A percentile compares a stretch with the other conserved stretches of the same genome.
phyloP scores from a whole-genome alignment of 192 early-diverging fungal genomes.

The Coemansia sp. region DNA sequence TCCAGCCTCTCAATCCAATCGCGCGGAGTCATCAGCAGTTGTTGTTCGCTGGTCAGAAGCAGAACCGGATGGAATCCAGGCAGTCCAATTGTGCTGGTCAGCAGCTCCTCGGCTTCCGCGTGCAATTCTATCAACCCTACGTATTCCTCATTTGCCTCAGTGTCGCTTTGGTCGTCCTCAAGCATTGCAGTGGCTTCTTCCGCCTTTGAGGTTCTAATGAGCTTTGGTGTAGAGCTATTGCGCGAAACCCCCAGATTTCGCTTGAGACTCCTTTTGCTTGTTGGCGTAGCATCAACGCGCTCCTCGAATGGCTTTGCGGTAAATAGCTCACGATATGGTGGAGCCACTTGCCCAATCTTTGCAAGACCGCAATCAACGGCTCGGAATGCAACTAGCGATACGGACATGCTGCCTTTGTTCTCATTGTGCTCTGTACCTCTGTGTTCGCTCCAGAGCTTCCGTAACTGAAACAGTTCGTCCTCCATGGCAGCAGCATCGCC shows the following conservation, averaged over 20 bases:
- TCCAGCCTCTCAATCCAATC: constrained; percentile 43
- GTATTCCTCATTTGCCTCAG: constrained; percentile 11
- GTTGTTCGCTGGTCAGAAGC: constrained; percentile 29
- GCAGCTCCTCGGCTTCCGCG: constrained; percentile 11
- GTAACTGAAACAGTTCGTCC: constrained; percentile 13
- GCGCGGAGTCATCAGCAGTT: constrained; percentile 36
- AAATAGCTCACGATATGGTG: constrained; percentile 35
- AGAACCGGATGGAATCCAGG: constrained; percentile 24
- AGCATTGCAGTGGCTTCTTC: not conserved
- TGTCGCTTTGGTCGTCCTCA: constrained; percentile 9
- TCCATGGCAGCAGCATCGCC: not conserved
- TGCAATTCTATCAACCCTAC: constrained; percentile 10
- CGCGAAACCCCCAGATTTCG: constrained; percentile 18
- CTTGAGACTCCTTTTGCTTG: constrained; percentile 19
- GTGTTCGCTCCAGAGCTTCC: constrained; percentile 17
- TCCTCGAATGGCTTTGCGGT: constrained; percentile 18
- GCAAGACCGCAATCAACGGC: constrained; percentile 42
- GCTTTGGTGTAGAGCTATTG: not conserved
- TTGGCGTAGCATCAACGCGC: constrained; percentile 5
- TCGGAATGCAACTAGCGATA: constrained; percentile 31
- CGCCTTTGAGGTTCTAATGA: not conserved
- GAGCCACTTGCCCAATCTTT: constrained; percentile 31
- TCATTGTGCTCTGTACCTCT: not conserved
- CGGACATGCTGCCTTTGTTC: not conserved
- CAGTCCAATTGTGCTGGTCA: constrained; percentile 14